Evolutionary conservation across 306 rosid species (phyloP), one percentile per base, ranked within the genome.

Genomic region (Cucurbita moschata): DNA sequence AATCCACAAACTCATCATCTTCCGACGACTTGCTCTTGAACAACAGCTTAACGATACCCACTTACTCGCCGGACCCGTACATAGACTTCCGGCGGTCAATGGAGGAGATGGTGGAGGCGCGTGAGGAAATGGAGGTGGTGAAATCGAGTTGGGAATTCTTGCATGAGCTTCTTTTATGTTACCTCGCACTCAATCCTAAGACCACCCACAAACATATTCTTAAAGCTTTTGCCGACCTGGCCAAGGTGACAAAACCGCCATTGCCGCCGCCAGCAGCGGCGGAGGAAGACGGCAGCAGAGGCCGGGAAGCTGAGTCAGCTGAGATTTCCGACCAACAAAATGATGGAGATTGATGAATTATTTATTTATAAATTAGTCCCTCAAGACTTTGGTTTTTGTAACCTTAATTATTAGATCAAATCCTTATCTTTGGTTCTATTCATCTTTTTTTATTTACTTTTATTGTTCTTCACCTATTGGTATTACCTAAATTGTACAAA

Each of bases 41-140:
- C 14, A 85, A 87, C 15, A 86, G 96, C 71, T 86, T 88, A 77
- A 96, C 88, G 7, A 88, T 95, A 43, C 87, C 91, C 0, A 95
- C 91, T 0, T 79, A 80, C 81, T 95, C 99, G 2, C 96, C 97
- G 7, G 96, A 95, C 55, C 99, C 99, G 0, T 95, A 86, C 50
- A 38, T 44, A 49, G 99, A 95, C 83, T 95, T 95, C 79, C 84
- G 97, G 9, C 80, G 76, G 8, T 95, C 99, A 40, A 95, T 95
- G 99, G 88, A 85, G 71, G 99, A 95, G 84, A 95, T 95, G 96
- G 88, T 95, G 87, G 97, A 89, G 79, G 92, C 99, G 51, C 91
- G 91, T 19, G 94, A 84, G 0, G 79, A 77, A 23, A 80, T 71
- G 81, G 87, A 84, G 47, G 87, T 71, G 75, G 73, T 66, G 50